phyloP scores from a whole-genome alignment of 73 alveolate species.

The Blepharisma stoltei region DNA sequence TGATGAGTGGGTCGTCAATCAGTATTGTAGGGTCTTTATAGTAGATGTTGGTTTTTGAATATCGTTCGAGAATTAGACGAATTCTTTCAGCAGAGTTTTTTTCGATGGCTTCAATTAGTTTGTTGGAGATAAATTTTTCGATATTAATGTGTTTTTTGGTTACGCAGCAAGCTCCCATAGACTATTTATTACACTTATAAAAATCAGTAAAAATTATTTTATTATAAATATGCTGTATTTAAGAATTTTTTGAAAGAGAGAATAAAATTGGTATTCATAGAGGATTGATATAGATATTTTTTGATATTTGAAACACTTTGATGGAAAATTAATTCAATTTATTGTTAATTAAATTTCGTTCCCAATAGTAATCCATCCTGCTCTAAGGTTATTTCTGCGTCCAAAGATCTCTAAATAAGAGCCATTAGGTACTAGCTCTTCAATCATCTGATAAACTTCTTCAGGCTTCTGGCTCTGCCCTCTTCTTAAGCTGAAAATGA shows the following conservation, averaged over 20 bases:
- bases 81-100: conserved; percentile 18
- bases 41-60: background rate
- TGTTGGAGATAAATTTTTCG: background rate
- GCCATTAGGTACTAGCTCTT: conserved; percentile 76
- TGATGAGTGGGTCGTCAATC: background rate
- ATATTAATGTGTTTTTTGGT: background rate
- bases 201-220: too few species aligned
- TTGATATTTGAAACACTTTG: too few species aligned
- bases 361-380: conserved; percentile 89
- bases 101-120: conserved; percentile 1
- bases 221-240: too few species aligned
- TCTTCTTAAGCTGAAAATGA: conserved; percentile 69
- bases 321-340: too few species aligned
- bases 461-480: conserved; percentile 85
- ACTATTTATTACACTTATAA: too few species aligned
- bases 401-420: conserved; percentile 82
- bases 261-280: too few species aligned
- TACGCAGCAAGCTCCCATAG: conserved; percentile 14
- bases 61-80: background rate
- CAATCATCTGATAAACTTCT: conserved; percentile 75
- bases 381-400: conserved; percentile 78
- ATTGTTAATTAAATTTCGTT: conserved; percentile 50
- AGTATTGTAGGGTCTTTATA: too few species aligned
- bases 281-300: too few species aligned
- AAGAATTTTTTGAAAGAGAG: too few species aligned